These are phyloP conservation scores for Capsella rubella DNA, from an alignment of 441 rosid species.

Conservation along the genomic window DNA sequence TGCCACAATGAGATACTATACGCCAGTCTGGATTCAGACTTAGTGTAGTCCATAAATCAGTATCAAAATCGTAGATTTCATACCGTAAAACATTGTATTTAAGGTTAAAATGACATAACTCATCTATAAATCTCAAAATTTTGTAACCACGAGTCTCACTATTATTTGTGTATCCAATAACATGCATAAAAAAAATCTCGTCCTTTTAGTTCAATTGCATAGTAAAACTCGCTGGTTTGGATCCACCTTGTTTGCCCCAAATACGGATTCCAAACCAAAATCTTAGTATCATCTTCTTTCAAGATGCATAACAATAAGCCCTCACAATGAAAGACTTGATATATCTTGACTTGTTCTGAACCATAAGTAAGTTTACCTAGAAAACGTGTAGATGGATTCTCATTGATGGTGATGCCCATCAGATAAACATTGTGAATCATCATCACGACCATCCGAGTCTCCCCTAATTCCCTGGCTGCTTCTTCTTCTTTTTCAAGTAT, in stretches of 20 bases:
- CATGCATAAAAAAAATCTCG: neutral
- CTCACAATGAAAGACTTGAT: neutral
- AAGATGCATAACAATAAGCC: slow-evolving; percentile 2
- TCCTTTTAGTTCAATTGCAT: neutral
- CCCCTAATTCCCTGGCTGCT: neutral
- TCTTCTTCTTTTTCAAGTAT: neutral
- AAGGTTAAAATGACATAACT: neutral
- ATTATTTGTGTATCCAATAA: neutral
- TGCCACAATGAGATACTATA: neutral
- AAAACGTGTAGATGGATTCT: neutral
- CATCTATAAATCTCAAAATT: neutral
- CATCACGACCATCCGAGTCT: neutral
- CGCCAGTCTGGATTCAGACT: neutral
- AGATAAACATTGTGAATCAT: neutral
- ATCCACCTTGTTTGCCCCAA: neutral
- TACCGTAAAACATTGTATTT: neutral
- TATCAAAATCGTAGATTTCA: neutral
- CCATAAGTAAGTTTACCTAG: slow-evolving; percentile 1
- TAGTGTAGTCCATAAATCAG: neutral
- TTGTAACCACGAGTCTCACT: neutral
- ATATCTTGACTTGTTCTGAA: neutral
- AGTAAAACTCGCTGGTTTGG: neutral
- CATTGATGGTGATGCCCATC: neutral
- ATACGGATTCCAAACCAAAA: neutral
- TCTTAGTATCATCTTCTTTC: neutral